phyloP scores from a whole-genome alignment of 2,329 filamentous ascomycete genomes.

The Sporothrix curviconia region DNA sequence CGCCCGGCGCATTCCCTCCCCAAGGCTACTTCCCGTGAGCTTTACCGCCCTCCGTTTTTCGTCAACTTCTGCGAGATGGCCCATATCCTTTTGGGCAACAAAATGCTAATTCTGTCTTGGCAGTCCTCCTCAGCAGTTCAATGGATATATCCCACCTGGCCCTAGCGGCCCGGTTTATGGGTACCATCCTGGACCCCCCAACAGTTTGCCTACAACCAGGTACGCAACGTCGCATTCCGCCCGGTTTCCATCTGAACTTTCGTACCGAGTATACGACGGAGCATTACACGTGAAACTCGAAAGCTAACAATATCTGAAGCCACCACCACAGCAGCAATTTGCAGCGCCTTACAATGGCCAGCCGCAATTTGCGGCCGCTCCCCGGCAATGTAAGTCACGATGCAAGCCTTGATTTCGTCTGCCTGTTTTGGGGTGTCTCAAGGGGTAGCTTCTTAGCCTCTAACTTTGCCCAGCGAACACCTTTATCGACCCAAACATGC shows the following conservation, averaged over 20 bases:
- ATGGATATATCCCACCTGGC: constrained; percentile 13
- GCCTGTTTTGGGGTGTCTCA: background rate
- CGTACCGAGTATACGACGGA: no score
- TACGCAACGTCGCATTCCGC: constrained; percentile 10
- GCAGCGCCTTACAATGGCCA: background rate
- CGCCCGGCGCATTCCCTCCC: constrained; percentile 13
- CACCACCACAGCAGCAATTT: constrained; percentile 7
- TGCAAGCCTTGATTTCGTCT: background rate
- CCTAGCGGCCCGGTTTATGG: constrained; percentile 7
- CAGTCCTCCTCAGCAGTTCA: constrained; percentile 13
- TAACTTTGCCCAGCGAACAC: constrained; percentile 9
- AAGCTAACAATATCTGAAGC: background rate
- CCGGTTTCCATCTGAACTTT: no score
- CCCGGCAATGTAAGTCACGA: constrained; percentile 9
- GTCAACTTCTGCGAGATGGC: no score
- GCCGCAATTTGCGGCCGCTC: background rate
- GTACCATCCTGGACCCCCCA: constrained; percentile 15
- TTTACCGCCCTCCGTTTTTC: background rate
- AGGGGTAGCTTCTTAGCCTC: no score
- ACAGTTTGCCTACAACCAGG: constrained; percentile 14
- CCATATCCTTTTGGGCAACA: background rate
- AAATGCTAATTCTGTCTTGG: constrained; percentile 3
- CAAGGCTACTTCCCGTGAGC: constrained; percentile 15
- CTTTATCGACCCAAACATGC: constrained; percentile 8
- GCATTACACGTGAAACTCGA: no score